phyloP scores from a whole-genome alignment of 2,329 filamentous ascomycete species.

The Colletotrichum plurivorum region DNA sequence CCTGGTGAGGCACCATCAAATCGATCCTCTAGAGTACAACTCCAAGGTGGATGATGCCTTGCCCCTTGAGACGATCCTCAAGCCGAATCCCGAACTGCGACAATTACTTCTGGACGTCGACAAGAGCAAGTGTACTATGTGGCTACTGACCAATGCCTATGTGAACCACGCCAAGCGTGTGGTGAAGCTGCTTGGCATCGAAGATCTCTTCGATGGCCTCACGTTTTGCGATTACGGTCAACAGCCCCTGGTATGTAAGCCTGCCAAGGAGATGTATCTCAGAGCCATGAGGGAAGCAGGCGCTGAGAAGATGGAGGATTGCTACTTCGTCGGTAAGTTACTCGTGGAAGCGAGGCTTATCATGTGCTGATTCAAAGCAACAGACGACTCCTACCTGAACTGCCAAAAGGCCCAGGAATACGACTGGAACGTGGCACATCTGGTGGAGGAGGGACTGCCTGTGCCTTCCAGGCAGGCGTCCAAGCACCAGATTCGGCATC shows the following conservation, averaged over 20 bases:
- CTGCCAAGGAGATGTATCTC: conserved; percentile 83
- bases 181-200: conserved; percentile 82
- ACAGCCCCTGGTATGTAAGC: conserved; percentile 87
- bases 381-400: conserved; percentile 90
- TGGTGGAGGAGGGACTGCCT: conserved; percentile 82
- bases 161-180: conserved; percentile 89
- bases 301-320: conserved; percentile 76
- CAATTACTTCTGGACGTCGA: conserved; percentile 87
- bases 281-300: conserved; percentile 92
- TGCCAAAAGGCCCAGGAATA: conserved; percentile 81
- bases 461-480: conserved; percentile 76
- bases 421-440: conserved; percentile 89
- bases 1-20: conserved; percentile 92
- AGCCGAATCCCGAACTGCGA: conserved; percentile 81
- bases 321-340: conserved; percentile 92
- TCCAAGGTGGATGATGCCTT: conserved; percentile 93
- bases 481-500: conserved; percentile 80
- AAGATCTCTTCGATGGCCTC: conserved; percentile 93
- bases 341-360: neutral
- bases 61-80: conserved; percentile 87
- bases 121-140: conserved; percentile 84
- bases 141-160: conserved; percentile 98
- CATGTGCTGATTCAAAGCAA: conserved; percentile 28
- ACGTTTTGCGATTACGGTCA: conserved; percentile 92
- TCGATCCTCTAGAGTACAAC: conserved; percentile 96